Base-by-base conservation (phyloP, 1,284 basidiomycete species). In the Rhodotorula mucilaginosa region DNA sequence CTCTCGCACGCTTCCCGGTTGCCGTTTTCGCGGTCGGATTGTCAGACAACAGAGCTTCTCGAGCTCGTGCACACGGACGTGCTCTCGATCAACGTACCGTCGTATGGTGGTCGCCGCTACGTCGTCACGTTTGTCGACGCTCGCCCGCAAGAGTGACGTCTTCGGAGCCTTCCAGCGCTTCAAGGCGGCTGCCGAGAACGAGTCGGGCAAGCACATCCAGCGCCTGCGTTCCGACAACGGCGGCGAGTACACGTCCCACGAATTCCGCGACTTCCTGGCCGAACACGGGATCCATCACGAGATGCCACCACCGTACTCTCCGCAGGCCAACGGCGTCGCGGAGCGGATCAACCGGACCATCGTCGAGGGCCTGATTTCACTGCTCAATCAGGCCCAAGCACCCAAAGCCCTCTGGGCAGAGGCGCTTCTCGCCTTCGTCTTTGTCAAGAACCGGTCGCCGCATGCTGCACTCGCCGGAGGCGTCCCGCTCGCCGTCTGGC, bases 261-360 rank as follows among this genome's bases (percentile, higher is more conserved):
- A 68, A 13, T 80, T 82, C 66, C 26, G 64, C 16, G 70, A 67
- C 0, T 80, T 78, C 57, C 79, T 82, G 5, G 69, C 71, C 12
- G 26, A 26, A 26, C 26, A 26, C 26, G 26, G 26, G 26, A 83
- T 80, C 3, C 56, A 68, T 29, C 77, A 73, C 31, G 72, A 80
- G 57, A 74, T 80, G 19, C 81, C 80, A 21, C 76, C 80, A 1
- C 82, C 83, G 66, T 79, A 84, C 68, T 79, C 81, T 2, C 81
- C 81, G 4, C 34, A 79, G 62, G n/a, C 77, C 68, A 83, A 82
- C 74, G 71, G 82, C 74, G 73, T 78, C 51, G 76, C 80, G 0
- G 76, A 80, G 73, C 63, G 80, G 63, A 16, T 73, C 29, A 75
- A 80, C 73, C 64, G 80, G 3, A 82, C 80, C 2, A 76, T 78